Evolutionary conservation across 2,329 filamentous ascomycete genomes (phyloP).

Genomic region (Fusarium penzigii): DNA sequence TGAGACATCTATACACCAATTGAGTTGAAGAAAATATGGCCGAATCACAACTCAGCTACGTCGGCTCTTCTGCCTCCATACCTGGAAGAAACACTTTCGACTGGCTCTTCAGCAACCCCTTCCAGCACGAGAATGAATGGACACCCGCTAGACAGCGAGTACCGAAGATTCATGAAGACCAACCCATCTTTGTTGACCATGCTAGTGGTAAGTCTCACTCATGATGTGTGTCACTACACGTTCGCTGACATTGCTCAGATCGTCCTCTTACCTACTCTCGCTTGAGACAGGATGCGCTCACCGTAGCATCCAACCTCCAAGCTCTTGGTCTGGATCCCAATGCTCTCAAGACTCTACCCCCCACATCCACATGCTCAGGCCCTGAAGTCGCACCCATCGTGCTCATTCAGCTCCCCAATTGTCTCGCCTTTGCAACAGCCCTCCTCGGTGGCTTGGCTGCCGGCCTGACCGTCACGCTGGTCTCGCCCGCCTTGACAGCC

Average conservation of each 20-base stretch:
- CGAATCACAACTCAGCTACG: conserved; percentile 16
- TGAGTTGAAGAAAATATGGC: background rate
- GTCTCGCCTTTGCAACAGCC: conserved; percentile 38
- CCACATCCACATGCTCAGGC: conserved; percentile 39
- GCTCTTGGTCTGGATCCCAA: conserved; percentile 38
- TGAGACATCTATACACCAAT: no score
- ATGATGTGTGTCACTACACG: background rate
- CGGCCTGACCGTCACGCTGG: conserved; percentile 42
- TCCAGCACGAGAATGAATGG: conserved; percentile 32
- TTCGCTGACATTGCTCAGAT: conserved; percentile 27
- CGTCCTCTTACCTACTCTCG: conserved; percentile 38
- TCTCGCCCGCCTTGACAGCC: conserved; percentile 41
- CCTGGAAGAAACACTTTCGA: conserved; percentile 36
- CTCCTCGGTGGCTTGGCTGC: conserved; percentile 41
- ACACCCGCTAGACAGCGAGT: conserved; percentile 32
- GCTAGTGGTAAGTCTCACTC: conserved; percentile 35
- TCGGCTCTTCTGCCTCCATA: conserved; percentile 17
- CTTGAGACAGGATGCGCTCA: conserved; percentile 36
- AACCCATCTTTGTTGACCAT: conserved; percentile 43
- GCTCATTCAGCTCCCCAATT: conserved; percentile 45
- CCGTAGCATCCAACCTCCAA: conserved; percentile 38
- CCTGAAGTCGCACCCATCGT: conserved; percentile 44
- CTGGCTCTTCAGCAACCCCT: conserved; percentile 41
- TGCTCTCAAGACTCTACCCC: conserved; percentile 36
- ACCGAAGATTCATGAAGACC: conserved; percentile 32